phyloP scores from a whole-genome alignment of 495 filamentous ascomycete genomes.

The Podospora fimiseda region DNA sequence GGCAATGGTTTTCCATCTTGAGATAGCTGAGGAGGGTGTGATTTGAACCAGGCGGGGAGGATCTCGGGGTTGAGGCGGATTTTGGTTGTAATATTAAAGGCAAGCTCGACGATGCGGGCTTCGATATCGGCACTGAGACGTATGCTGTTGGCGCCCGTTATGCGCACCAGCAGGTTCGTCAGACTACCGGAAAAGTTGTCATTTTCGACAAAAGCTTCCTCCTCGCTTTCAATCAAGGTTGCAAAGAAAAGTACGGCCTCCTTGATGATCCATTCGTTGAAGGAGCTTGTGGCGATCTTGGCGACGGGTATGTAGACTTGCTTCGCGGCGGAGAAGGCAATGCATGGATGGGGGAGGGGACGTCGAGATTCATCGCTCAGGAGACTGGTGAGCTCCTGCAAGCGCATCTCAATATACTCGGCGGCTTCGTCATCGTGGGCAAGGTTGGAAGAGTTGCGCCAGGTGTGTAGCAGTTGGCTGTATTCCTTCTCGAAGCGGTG shows the following conservation, averaged over 20 bases:
- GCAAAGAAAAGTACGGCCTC: constrained; percentile 81
- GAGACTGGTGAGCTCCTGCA: constrained; percentile 64
- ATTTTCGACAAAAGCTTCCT: constrained; percentile 85
- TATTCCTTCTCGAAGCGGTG: constrained; percentile 86
- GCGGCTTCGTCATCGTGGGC: constrained; percentile 47
- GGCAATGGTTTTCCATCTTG: constrained; percentile 39
- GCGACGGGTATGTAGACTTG: constrained; percentile 83
- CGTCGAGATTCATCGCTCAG: constrained; percentile 84
- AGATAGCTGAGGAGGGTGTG: constrained; percentile 31
- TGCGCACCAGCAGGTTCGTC: constrained; percentile 69
- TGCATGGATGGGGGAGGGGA: constrained; percentile 80
- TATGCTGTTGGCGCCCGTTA: constrained; percentile 55
- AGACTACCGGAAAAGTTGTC: constrained; percentile 75
- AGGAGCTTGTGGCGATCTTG: constrained; percentile 72
- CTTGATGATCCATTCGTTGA: constrained; percentile 71
- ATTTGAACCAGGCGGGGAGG: constrained; percentile 80
- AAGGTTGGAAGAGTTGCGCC: constrained; percentile 59
- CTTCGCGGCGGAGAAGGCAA: constrained; percentile 71
- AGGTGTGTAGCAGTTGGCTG: constrained; percentile 79
- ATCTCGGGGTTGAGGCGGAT: constrained; percentile 82
- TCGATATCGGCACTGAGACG: constrained; percentile 64
- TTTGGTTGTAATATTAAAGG: constrained; percentile 92
- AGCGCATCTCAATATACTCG: constrained; percentile 46
- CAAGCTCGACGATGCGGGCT: constrained; percentile 76
- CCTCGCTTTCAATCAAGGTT: constrained; percentile 89